These are phyloP conservation scores for Xylariaceae sp. DNA, from an alignment of 2,329 filamentous ascomycete species.

Conservation along the genomic window DNA sequence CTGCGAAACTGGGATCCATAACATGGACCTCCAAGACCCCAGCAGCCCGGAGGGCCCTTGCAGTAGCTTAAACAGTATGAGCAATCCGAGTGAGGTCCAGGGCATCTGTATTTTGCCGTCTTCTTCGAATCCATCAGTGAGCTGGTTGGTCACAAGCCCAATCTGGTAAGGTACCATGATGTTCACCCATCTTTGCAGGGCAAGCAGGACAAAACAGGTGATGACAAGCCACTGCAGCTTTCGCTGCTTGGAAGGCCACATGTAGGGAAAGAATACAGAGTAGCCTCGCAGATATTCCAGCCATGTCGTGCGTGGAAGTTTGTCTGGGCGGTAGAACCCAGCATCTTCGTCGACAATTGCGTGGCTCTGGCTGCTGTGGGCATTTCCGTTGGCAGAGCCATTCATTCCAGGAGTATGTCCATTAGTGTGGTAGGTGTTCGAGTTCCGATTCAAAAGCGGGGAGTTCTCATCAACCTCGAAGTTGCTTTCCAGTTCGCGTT, in stretches of 20 bases:
- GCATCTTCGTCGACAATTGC: slow-evolving; percentile 57
- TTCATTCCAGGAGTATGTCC: slow-evolving; percentile 38
- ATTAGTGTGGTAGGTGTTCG: slow-evolving; percentile 23
- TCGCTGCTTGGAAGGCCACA: slow-evolving; percentile 83
- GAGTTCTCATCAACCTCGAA: slow-evolving; percentile 55
- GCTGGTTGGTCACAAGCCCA: slow-evolving; percentile 72
- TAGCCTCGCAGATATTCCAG: slow-evolving; percentile 95
- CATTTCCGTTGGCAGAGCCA: slow-evolving; percentile 32
- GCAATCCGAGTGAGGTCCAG: slow-evolving; percentile 71
- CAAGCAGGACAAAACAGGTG: slow-evolving; percentile 76
- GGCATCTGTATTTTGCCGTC: slow-evolving; percentile 55
- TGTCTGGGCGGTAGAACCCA: slow-evolving; percentile 86
- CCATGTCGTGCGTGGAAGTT: slow-evolving; percentile 85
- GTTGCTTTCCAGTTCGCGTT: slow-evolving; percentile 41
- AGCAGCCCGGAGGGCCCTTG: slow-evolving; percentile 88
- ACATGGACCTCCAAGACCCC: slow-evolving; percentile 73
- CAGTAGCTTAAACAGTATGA: slow-evolving; percentile 75
- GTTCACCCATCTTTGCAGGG: slow-evolving; percentile 81
- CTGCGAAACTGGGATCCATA: slow-evolving; percentile 97
- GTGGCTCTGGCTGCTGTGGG: slow-evolving; percentile 12
- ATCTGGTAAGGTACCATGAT: slow-evolving; percentile 81
- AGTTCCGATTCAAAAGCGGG: slow-evolving; percentile 51
- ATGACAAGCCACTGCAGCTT: slow-evolving; percentile 76
- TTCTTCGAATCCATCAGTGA: slow-evolving; percentile 51
- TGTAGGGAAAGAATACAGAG: slow-evolving; percentile 89